These are phyloP conservation scores for Plasmodium ovale DNA, from an alignment of 169 alveolate species.

Conservation along the genomic window DNA sequence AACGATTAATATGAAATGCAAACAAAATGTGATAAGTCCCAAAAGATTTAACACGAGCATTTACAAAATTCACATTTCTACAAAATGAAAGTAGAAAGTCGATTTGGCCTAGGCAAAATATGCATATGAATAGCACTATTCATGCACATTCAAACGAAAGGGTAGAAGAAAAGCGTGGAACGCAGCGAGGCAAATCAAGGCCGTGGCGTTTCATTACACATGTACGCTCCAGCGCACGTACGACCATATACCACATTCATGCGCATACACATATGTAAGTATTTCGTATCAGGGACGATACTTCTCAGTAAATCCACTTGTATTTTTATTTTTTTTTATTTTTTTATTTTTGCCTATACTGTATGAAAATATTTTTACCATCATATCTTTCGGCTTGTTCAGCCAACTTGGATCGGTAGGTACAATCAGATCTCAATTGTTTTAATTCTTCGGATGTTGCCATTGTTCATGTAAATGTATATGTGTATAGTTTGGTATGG, in stretches of 20 bases:
- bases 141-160: too few relatives aligned
- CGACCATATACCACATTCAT: neutral
- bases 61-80: neutral
- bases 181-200: too few relatives aligned
- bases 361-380: slow-evolving; percentile 92
- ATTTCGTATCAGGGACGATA: too few relatives aligned
- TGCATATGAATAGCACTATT: too few relatives aligned
- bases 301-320: neutral
- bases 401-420: slow-evolving; percentile 96
- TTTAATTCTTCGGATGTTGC: slow-evolving; percentile 72
- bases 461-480: slow-evolving; percentile 15
- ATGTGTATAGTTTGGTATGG: too few relatives aligned
- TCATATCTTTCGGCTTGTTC: slow-evolving; percentile 99
- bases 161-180: too few relatives aligned
- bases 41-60: neutral
- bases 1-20: neutral
- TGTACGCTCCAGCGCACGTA: neutral
- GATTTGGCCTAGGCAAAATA: too few relatives aligned
- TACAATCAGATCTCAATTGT: slow-evolving; percentile 83
- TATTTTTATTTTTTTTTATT: neutral
- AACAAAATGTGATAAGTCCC: neutral
- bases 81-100: neutral
- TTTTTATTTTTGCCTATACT: neutral
- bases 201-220: neutral
- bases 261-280: neutral